A percentile compares a stretch with the other conserved stretches of the same genome.
phyloP scores from a whole-genome alignment of 2,329 filamentous ascomycete genomes.

The Venturia nashicola region DNA sequence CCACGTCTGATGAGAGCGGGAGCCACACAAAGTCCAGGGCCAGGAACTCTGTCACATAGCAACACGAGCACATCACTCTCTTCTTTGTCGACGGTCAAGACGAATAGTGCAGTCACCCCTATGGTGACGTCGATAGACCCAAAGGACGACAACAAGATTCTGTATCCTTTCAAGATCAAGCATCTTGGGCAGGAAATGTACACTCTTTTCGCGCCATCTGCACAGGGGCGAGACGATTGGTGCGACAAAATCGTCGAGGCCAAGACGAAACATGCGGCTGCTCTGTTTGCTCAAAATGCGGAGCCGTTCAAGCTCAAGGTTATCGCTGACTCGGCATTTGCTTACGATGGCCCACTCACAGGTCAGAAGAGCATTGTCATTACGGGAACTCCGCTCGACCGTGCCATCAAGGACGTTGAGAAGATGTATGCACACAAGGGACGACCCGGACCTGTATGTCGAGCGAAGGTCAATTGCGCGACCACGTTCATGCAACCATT shows the following conservation, averaged over 20 bases:
- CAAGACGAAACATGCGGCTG: slow-evolving; percentile 84
- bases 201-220: slow-evolving; percentile 71
- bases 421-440: slow-evolving; percentile 53
- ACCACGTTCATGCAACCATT: slow-evolving; percentile 73
- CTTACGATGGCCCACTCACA: slow-evolving; percentile 48
- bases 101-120: slow-evolving; percentile 13
- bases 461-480: slow-evolving; percentile 82
- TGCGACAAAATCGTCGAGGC: slow-evolving; percentile 87
- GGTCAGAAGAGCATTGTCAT: slow-evolving; percentile 59
- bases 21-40: slow-evolving; percentile 27
- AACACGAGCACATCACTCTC: slow-evolving; percentile 51
- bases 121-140: slow-evolving; percentile 38
- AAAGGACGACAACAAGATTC: slow-evolving; percentile 62
- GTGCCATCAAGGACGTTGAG: slow-evolving; percentile 83
- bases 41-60: slow-evolving; percentile 50
- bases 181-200: slow-evolving; percentile 91
- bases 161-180: slow-evolving; percentile 93
- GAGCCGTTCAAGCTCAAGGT: slow-evolving; percentile 90
- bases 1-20: slow-evolving; percentile 38
- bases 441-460: slow-evolving; percentile 65
- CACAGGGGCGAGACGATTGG: slow-evolving; percentile 72
- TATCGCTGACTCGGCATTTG: slow-evolving; percentile 84
- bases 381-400: slow-evolving; percentile 79
- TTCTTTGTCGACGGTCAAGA: slow-evolving; percentile 31
- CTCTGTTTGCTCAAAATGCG: slow-evolving; percentile 81